Base-by-base conservation (phyloP, 805 yeast genomes). In the Lipomyces spencermartinsiae region DNA sequence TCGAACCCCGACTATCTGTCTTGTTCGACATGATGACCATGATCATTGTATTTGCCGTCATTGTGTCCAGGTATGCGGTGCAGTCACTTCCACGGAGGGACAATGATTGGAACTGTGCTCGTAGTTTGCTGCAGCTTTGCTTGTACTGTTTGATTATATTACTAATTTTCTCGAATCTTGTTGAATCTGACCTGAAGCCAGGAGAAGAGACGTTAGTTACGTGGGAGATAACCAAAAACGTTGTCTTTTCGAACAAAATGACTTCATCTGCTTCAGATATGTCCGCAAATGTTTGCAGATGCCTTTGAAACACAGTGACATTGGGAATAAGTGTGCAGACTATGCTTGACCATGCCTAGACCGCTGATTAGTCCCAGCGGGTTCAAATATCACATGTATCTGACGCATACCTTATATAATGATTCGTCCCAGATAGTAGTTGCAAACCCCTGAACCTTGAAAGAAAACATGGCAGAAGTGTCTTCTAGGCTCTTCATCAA, bases 341-440 rank as follows among this genome's bases (percentile, higher is more conserved):
- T 68, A 95, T 94, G 61, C 89, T 91, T 1, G 97, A 91, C 99
- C 99, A 95, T 0, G 99, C 99, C 66, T 58, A 34, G 33, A 33
- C 34, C 19, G 53, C 12, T 59, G 22, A 34, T 61, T 58, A 61
- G 63, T 16, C 8, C 49, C 16, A 1, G 2, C n/a, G 4, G 5
- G 49, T n/a, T 16, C 9, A n/a, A 43, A 43, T 19, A 43, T 19
- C 19, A 43, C 16, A 63, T 31, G 22, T n/a, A 9, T 10, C 22
- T 10, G n/a, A 22, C 10, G 1, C 37, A 16, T 31, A 65, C 69
- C 78, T 91, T 93, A 78, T 94, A 95, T 67, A 94, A 82, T 75
- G 94, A 88, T 78, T 94, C 98, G 80, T 94, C 98, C 98, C 98
- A 94, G 66, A 94, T 94, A 0, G 97, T 91, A 0, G 98, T 95